Conservation (phyloP, 2,329 filamentous ascomycete species). For the Verruconis gallopava region DNA sequence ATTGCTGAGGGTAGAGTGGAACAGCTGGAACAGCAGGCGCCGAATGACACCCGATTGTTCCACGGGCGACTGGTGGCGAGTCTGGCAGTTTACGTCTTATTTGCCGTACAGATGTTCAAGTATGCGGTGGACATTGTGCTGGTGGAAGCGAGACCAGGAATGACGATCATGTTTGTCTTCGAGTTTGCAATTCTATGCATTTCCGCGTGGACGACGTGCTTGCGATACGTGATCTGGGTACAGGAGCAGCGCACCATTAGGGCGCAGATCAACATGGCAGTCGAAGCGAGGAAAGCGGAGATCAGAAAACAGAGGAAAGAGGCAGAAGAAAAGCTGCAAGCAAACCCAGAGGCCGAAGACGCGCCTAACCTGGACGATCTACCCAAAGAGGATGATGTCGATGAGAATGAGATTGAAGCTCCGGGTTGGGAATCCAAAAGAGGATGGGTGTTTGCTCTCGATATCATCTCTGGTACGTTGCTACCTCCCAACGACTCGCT, state of each 20-base stretch:
- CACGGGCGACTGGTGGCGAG: slow-evolving; percentile 72
- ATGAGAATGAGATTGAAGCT: slow-evolving; percentile 90
- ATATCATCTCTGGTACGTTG: slow-evolving; percentile 61
- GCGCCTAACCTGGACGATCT: slow-evolving; percentile 30
- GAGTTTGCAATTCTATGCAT: slow-evolving; percentile 84
- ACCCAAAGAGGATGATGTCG: slow-evolving; percentile 60
- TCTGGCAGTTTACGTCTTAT: slow-evolving; percentile 62
- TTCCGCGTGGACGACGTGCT: slow-evolving; percentile 63
- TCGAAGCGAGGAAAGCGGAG: slow-evolving; percentile 56
- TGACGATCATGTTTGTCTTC: slow-evolving; percentile 99
- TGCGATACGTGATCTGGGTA: slow-evolving; percentile 67
- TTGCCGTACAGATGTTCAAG: slow-evolving; percentile 65
- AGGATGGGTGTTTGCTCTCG: slow-evolving; percentile 78
- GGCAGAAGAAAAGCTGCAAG: slow-evolving; percentile 29
- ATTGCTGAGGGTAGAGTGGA: slow-evolving; percentile 93
- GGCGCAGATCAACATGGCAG: slow-evolving; percentile 56
- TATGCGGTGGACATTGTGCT: slow-evolving; percentile 77
- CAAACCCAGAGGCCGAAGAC: slow-evolving; percentile 24
- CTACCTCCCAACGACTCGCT: slow-evolving; percentile 4
- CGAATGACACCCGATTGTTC: slow-evolving; percentile 76
- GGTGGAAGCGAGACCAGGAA: slow-evolving; percentile 78
- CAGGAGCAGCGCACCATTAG: slow-evolving; percentile 63
- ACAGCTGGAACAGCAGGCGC: slow-evolving; percentile 87
- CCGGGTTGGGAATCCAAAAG: slow-evolving; percentile 95
- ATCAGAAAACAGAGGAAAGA: slow-evolving; percentile 40